phyloP scores from a whole-genome alignment of 1,284 basidiomycete species.

The Anthracocystis setariae region DNA sequence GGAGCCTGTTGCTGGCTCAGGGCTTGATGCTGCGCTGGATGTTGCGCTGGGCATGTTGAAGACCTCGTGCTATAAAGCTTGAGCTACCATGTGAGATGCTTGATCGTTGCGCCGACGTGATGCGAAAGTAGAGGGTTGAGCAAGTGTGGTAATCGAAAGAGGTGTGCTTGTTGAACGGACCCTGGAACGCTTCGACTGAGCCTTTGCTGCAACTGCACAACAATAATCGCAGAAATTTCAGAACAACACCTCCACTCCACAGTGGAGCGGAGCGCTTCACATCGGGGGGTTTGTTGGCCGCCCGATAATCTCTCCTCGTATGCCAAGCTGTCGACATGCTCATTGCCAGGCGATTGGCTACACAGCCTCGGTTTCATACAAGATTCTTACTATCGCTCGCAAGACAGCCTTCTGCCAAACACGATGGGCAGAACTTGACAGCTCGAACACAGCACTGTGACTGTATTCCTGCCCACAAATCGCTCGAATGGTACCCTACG shows the following conservation, averaged over 20 bases:
- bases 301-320: too few relatives aligned
- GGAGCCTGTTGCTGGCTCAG: neutral
- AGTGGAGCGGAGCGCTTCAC: neutral
- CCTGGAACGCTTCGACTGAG: conserved; percentile 5
- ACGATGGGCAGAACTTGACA: too few relatives aligned
- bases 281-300: too few relatives aligned
- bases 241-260: conserved; percentile 27
- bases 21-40: neutral
- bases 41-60: neutral
- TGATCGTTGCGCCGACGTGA: neutral
- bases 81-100: neutral
- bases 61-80: too few relatives aligned
- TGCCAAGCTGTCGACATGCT: too few relatives aligned
- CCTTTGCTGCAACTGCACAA: neutral
- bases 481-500: too few relatives aligned
- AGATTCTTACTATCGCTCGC: conserved; percentile 8
- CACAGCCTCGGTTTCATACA: conserved; percentile 38
- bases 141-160: neutral
- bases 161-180: conserved; percentile 2
- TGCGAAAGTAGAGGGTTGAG: neutral
- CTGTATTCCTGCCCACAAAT: too few relatives aligned
- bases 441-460: too few relatives aligned
- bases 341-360: neutral
- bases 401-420: neutral
- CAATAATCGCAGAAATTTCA: neutral